These are phyloP conservation scores for Monilinia laxa DNA, from an alignment of 2,329 filamentous ascomycete species.

Conservation along the genomic window DNA sequence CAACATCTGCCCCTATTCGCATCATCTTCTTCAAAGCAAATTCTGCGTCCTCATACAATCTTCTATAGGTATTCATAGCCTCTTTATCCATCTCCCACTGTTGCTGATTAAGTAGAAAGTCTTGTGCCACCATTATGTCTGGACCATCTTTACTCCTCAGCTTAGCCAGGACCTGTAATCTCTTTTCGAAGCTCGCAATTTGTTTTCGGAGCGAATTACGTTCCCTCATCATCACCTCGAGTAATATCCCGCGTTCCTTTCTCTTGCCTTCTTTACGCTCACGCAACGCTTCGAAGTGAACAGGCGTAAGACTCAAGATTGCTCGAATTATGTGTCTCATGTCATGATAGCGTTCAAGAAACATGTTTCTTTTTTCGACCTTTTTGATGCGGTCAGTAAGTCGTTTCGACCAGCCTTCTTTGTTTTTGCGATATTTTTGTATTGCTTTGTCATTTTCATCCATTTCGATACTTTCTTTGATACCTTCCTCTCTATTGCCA, in stretches of 20 bases:
- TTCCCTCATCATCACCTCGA: not conserved
- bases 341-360: constrained; percentile 11
- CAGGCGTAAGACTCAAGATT: constrained; percentile 9
- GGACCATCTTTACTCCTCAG: not conserved
- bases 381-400: constrained; percentile 1
- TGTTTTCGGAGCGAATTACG: not conserved
- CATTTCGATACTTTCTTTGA: constrained; percentile 8
- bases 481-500: not conserved
- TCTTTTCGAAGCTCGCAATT: not conserved
- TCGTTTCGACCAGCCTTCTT: not conserved
- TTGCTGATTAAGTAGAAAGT: constrained; percentile 4
- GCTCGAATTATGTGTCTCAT: not conserved
- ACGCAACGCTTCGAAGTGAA: constrained; percentile 11
- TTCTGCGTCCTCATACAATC: not conserved
- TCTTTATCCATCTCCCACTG: not conserved
- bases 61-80: not conserved
- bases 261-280: constrained; percentile 6
- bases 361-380: constrained; percentile 1
- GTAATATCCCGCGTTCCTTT: not conserved
- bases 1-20: not conserved
- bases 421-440: not conserved
- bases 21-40: not conserved
- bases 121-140: not conserved
- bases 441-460: not conserved
- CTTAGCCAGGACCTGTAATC: not conserved